Conservation (phyloP, 1,284 basidiomycete genomes). For the Austropuccinia psidii region DNA sequence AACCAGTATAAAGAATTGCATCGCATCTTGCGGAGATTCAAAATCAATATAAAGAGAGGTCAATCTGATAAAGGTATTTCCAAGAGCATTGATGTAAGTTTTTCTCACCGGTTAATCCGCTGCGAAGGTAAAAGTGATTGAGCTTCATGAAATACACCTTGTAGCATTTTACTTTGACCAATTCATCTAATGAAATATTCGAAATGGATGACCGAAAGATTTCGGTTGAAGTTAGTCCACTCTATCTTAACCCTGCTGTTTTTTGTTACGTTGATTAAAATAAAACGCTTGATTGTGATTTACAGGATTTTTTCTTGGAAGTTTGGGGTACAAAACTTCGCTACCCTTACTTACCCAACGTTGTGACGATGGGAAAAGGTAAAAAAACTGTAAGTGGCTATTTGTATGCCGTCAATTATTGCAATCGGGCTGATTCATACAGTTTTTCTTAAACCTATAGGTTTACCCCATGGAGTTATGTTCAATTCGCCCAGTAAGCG, state of each 20-base stretch:
- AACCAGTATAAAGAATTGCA: background rate
- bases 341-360: constrained; percentile 10
- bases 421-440: no score
- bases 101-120: no score
- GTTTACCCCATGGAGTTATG: constrained; percentile 34
- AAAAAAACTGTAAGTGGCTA: constrained; percentile 7
- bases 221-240: constrained; percentile 7
- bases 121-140: no score
- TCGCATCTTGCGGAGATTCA: background rate
- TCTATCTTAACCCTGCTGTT: background rate
- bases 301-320: constrained; percentile 4
- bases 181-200: constrained; percentile 6
- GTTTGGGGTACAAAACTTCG: constrained; percentile 7
- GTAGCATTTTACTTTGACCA: constrained; percentile 21
- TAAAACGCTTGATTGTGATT: background rate
- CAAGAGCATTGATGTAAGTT: constrained; percentile 8
- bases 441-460: background rate
- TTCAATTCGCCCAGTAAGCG: background rate
- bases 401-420: no score
- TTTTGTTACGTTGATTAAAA: background rate
- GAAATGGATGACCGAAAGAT: constrained; percentile 10
- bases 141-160: no score
- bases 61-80: background rate
- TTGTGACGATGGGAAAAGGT: constrained; percentile 12
- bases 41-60: constrained; percentile 8